These are phyloP conservation scores for Prunus dulcis DNA, from an alignment of 306 rosid species.

Conservation along the genomic window DNA sequence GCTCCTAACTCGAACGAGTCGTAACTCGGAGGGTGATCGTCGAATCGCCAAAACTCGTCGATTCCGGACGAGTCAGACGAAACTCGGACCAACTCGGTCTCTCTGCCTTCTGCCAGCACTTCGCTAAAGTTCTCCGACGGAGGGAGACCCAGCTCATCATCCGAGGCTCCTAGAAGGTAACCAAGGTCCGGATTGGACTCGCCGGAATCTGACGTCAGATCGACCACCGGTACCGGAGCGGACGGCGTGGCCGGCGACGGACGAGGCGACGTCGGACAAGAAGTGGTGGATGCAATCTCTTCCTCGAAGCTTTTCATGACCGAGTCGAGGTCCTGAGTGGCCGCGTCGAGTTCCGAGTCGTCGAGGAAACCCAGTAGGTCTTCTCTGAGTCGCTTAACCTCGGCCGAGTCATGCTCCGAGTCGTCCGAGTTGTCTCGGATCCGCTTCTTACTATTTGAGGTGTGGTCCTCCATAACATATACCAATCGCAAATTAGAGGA, in stretches of 20 bases:
- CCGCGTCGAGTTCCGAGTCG: constrained; percentile 44
- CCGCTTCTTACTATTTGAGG: constrained; percentile 37
- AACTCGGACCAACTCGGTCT: constrained; percentile 40
- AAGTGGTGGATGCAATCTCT: constrained; percentile 53
- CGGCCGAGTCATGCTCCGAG: constrained; percentile 43
- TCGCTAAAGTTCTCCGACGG: constrained; percentile 38
- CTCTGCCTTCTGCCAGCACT: constrained; percentile 23
- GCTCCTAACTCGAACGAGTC: constrained; percentile 60
- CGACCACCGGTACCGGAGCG: constrained; percentile 34
- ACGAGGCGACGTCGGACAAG: constrained; percentile 11
- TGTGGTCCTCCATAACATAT: constrained; percentile 34
- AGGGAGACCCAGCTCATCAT: constrained; percentile 86
- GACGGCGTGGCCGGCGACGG: background rate
- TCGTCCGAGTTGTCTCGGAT: constrained; percentile 50
- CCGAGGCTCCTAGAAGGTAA: constrained; percentile 75
- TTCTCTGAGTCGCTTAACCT: constrained; percentile 62
- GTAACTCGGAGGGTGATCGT: constrained; percentile 52
- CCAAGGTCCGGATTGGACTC: constrained; percentile 74
- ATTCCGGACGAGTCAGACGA: constrained; percentile 57
- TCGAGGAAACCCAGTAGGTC: constrained; percentile 64
- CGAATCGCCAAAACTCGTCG: constrained; percentile 67
- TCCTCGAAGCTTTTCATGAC: constrained; percentile 75
- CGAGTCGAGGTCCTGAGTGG: constrained; percentile 66
- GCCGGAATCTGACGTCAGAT: constrained; percentile 50
- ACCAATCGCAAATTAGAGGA: background rate